A percentile compares a stretch with the other conserved stretches of the same genome.
Conservation (phyloP, 192 early-diverging fungal species). For the Umbelopsis ramanniana region DNA sequence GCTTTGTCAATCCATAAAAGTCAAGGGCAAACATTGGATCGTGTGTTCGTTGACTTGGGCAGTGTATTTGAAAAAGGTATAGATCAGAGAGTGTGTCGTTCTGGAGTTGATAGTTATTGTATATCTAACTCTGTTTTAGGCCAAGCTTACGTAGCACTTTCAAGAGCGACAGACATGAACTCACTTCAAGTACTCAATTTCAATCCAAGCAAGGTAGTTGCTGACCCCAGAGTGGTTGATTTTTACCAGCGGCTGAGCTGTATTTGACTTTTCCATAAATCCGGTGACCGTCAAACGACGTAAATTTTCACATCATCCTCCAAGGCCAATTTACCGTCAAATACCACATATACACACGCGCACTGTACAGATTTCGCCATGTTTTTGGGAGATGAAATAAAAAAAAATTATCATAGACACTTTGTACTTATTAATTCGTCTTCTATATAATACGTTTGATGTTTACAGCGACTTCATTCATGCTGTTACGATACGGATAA, state of each 20-base stretch:
- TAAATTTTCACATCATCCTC: background rate
- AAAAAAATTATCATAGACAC: no score
- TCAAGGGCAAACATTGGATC: slow-evolving; percentile 85
- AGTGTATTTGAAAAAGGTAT: slow-evolving; percentile 78
- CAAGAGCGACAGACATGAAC: slow-evolving; percentile 73
- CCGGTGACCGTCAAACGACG: background rate
- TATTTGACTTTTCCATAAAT: slow-evolving; percentile 8
- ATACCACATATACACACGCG: no score
- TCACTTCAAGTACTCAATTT: slow-evolving; percentile 77
- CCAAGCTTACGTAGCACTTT: slow-evolving; percentile 86
- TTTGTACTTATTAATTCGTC: no score
- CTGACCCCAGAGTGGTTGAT: slow-evolving; percentile 67
- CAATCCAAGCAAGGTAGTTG: slow-evolving; percentile 65
- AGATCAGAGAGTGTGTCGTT: background rate
- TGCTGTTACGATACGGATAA: no score
- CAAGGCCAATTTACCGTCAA: no score
- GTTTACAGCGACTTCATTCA: no score
- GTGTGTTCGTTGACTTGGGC: slow-evolving; percentile 74
- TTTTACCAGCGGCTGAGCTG: slow-evolving; percentile 61
- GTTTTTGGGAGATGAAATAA: background rate
- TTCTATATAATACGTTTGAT: no score
- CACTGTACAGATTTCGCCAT: background rate
- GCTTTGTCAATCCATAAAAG: slow-evolving; percentile 88
- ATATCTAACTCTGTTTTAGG: no score
- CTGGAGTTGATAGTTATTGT: no score